Base-by-base conservation (phyloP, 345 rosid species). In the Toxicodendron radicans region DNA sequence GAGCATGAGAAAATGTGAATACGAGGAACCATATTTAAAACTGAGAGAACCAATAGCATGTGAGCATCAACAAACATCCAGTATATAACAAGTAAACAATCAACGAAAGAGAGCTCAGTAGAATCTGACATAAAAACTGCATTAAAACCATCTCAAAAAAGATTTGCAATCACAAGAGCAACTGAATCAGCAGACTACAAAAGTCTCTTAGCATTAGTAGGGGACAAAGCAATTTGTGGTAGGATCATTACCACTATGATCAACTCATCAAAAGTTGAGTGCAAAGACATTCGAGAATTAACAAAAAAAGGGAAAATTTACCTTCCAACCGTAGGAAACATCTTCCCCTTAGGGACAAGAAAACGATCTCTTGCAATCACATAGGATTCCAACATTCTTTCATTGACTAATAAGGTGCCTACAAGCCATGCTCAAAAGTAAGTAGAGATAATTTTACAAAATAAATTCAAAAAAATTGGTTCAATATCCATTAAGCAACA, bases 311-410 rank as follows among this genome's bases (percentile, higher is more conserved):
- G 11, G 8, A 54, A n/a, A 41, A 71, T 66, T 79, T 78, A 95
- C 99, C 99, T 95, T 83, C 99, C 99, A 72, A 84, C 76, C 21
- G 91, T 75, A 60, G 99, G 99, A 83, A 95, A 95, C 99, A 95
- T 93, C 85, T 89, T 93, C 62, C 99, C 98, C 59, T 80, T 89
- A 0, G 96, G 97, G 70, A 69, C 81, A 81, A 95, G 90, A 80
- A 95, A 90, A 73, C 98, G 84, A 78, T 95, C 99, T 85, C 99
- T 91, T 24, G 99, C 99, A 86, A 95, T 95, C 53, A 95, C 92
- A 73, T 95, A 95, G 46, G 99, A 85, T 72, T 95, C 99, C 82
- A 95, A 76, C 99, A 95, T 95, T 83, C 99, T 91, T 80, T 95
- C 99, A 69, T 95, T 95, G 71, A 95, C 94, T 80, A 95, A 80